phyloP scores from a whole-genome alignment of 2,329 filamentous ascomycete genomes.

The Grosmannia huntii region DNA sequence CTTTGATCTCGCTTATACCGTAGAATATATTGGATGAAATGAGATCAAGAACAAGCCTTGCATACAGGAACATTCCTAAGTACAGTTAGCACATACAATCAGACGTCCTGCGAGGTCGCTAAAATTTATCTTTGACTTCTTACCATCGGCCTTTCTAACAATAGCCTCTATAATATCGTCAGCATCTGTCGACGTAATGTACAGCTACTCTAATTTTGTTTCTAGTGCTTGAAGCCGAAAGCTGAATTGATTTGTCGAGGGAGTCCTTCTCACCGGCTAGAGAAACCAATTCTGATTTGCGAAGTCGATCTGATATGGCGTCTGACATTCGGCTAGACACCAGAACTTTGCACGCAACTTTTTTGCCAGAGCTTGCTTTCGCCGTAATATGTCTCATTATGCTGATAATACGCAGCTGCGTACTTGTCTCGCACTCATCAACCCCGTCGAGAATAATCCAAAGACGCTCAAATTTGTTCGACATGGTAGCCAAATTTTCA shows the following conservation, averaged over 20 bases:
- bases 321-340: conserved; percentile 15
- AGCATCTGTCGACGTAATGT: conserved; percentile 8
- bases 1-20: conserved; percentile 13
- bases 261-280: conserved; percentile 15
- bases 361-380: not conserved
- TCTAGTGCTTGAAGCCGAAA: conserved; percentile 7
- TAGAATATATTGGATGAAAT: conserved; percentile 19
- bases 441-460: conserved; percentile 19
- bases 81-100: not conserved
- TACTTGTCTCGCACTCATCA: conserved; percentile 12
- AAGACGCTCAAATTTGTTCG: conserved; percentile 9
- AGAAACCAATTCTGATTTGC: conserved; percentile 13
- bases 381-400: conserved; percentile 11
- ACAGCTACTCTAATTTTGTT: conserved; percentile 10
- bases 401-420: conserved; percentile 8
- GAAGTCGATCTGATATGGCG: conserved; percentile 8
- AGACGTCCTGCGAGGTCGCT: no score
- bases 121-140: not conserved
- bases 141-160: conserved; percentile 17
- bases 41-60: conserved; percentile 22
- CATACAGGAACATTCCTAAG: conserved; percentile 25
- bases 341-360: conserved; percentile 16
- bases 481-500: not conserved
- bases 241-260: conserved; percentile 11
- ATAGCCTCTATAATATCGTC: conserved; percentile 11